Base-by-base conservation (phyloP, 345 rosid genomes). In the Adansonia digitata region DNA sequence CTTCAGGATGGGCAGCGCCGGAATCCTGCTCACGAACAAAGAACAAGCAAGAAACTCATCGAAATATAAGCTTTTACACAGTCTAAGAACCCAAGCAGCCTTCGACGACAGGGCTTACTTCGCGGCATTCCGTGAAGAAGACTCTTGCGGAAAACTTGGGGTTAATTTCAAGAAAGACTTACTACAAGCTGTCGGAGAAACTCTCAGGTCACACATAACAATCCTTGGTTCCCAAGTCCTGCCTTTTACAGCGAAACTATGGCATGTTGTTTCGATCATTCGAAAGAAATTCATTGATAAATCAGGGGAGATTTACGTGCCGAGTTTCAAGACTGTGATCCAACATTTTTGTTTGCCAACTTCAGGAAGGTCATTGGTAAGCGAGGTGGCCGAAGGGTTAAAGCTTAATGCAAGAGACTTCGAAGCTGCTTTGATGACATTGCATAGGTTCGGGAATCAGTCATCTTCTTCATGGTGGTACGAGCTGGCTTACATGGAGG, bases 391-490 rank as follows among this genome's bases (percentile, higher is more conserved):
- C 0, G 84, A 83, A 79, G 88, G 82, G 29, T 37, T 86, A 29
- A 83, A 78, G 77, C 84, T 88, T 10, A 75, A 73, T 0, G 87
- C 80, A 26, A 66, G 18, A 5, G 88, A 88, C 34, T 68, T 62
- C 37, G 92, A 88, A 77, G 82, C 88, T 39, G 84, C 89, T 29
- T n/a, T 84, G 55, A 83, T 85, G 88, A 85, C 90, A 24, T 61
- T 86, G 49, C 85, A 86, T 67, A 84, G 88, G 74, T 88, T 86
- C 46, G 90, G 92, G 5, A 86, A 86, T 64, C 90, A 88, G 65
- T 86, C 88, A 5, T 86, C 92, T 26, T 81, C 88, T 56, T 79
- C 88, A 2, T 0, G 85, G 83, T 86, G 88, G 87, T 88, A 85
- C 22, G 87, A 85, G 78, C 27, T 85, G 7, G 81, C 82, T 22